phyloP scores from a whole-genome alignment of 1,139 yeast species.

The Suhomyces maxii region DNA sequence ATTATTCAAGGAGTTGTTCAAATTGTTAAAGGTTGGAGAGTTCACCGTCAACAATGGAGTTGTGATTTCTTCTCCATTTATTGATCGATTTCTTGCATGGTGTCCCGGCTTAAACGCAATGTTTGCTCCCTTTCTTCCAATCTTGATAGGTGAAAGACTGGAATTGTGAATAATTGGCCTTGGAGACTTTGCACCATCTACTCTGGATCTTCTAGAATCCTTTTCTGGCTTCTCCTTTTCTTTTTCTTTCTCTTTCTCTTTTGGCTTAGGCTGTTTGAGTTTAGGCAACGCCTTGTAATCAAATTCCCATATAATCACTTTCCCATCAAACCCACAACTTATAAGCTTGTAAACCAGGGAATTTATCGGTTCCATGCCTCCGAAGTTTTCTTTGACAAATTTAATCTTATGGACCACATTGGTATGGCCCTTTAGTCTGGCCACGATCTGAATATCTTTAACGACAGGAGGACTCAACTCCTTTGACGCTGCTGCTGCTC shows the following conservation, averaged over 20 bases:
- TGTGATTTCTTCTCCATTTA: conserved; percentile 13
- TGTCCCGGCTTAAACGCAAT: conserved; percentile 6
- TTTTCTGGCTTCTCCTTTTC: conserved; percentile 5
- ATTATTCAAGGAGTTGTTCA: conserved; percentile 11
- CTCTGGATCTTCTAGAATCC: conserved; percentile 5
- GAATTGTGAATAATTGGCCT: conserved; percentile 7
- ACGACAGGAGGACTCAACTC: conserved; percentile 37
- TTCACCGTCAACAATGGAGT: conserved; percentile 10
- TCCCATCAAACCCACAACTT: conserved; percentile 72
- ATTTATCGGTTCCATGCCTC: conserved; percentile 11
- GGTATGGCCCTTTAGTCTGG: conserved; percentile 63
- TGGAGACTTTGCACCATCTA: conserved; percentile 9
- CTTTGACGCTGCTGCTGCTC: conserved; percentile 11
- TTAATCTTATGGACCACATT: conserved; percentile 59
- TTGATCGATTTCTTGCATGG: conserved; percentile 16
- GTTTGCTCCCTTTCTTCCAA: conserved; percentile 4
- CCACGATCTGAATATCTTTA: conserved; percentile 44
- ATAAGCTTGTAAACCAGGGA: conserved; percentile 53
- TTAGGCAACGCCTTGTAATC: conserved; percentile 61
- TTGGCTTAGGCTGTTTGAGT: conserved; percentile 27
- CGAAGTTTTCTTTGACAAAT: conserved; percentile 26
- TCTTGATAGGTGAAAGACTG: conserved; percentile 12
- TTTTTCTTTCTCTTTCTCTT: background rate
- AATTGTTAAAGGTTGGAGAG: conserved; percentile 11
- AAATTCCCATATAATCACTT: conserved; percentile 70